Percentiles rank a stretch among this genome's conserved stretches.
These are phyloP conservation scores for Aristolochia contorta DNA, from an alignment of 164 flowering plant genomes.

Conservation along the genomic window DNA sequence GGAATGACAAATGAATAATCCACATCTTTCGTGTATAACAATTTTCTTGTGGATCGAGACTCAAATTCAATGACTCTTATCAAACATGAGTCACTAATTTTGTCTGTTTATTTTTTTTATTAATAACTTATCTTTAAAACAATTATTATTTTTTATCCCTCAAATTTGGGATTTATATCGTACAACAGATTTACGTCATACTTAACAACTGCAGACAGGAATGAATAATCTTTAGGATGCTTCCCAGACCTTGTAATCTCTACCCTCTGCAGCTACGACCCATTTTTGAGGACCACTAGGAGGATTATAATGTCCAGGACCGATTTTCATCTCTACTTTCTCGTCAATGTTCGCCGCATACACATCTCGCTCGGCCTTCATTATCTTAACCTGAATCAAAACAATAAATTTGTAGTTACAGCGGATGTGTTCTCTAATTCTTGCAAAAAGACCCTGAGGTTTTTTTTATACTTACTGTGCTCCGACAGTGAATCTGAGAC, in stretches of 20 bases:
- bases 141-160: conserved; percentile 8
- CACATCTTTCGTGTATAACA: too few species aligned
- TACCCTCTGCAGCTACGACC: conserved; percentile 59
- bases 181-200: conserved; percentile 5
- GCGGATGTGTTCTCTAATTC: not conserved
- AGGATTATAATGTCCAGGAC: conserved; percentile 90
- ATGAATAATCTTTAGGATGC: conserved; percentile 27
- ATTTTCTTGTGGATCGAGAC: too few species aligned
- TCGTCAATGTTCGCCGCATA: conserved; percentile 85
- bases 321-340: conserved; percentile 81
- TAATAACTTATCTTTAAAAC: conserved; percentile 7
- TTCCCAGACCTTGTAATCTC: conserved; percentile 91
- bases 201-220: conserved; percentile 10
- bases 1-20: too few species aligned
- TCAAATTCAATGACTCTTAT: too few species aligned
- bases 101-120: too few species aligned
- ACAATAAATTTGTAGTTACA: not conserved
- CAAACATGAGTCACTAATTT: too few species aligned
- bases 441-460: not conserved
- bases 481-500: conserved; percentile 69
- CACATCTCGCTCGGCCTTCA: conserved; percentile 75
- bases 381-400: conserved; percentile 51
- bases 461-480: conserved; percentile 51
- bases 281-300: conserved; percentile 43
- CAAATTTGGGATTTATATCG: conserved; percentile 25